Base-by-base conservation (phyloP, 805 yeast species). In the Wickerhamomyces silvicola region DNA sequence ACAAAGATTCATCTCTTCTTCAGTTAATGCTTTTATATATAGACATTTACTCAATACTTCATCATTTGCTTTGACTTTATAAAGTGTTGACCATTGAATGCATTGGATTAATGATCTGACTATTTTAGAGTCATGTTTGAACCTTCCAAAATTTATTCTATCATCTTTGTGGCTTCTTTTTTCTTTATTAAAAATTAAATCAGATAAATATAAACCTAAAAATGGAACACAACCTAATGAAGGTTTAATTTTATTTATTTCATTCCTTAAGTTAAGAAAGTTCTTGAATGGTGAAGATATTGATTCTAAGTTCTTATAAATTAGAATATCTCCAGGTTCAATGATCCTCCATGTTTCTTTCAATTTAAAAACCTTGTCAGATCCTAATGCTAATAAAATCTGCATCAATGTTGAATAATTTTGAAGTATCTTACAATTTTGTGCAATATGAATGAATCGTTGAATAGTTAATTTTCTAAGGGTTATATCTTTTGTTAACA, bases 321-420 rank as follows among this genome's bases (percentile, higher is more conserved):
- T 68, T 35, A 77, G 59, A 30, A 78, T 59, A 48, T 90, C 95
- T 10, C 81, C 84, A 1, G 81, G 79, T 17, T 81, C 74, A 24
- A 90, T 60, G 31, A 68, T 58, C 40, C 72, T 66, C 95, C 96
- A 87, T 1, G 95, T 86, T 11, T 68, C 70, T 32, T 66, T 68
- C 45, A 81, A 61, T 38, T 68, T 64, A 50, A 69, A 72, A 27
- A 84, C 66, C 37, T 72, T 69, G 22, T 68, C 72, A 4, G 92
- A 75, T 15, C 80, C 80, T 39, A 90, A 65, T 0, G 95, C 97
- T 33, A 88, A 62, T 10, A 84, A 69, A 27, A 92, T 75, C 57
- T 90, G 96, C 81, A 86, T 81, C 57, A 86, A 61, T 0, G 97
- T 81, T 8, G 95, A 78, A 54, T 68, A 87, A 56, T 90, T 90